Evolutionary conservation across 352 stramenopile genomes (phyloP), one percentile per base, ranked within the genome.

Genomic region (Peronospora destructor): DNA sequence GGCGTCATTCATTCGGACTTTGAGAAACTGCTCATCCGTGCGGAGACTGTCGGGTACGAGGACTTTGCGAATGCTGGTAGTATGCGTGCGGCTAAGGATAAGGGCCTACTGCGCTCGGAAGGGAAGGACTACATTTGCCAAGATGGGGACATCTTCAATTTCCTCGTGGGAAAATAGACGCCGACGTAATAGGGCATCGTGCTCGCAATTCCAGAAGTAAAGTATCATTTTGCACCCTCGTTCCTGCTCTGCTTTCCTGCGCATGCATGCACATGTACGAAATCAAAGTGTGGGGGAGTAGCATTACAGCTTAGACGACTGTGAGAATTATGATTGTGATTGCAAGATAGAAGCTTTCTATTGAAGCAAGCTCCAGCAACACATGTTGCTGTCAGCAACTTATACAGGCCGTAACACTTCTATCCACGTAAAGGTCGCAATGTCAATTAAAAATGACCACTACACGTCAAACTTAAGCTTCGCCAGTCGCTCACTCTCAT

Each of bases 71-170:
- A 83, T 33, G 77, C 82, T 32, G 95, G 95, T 3, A 91, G 73
- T 64, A 96, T 98, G 73, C 89, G 95, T 54, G 83, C 76, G 26
- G 92, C 91, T 2, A 99, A 98, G 72, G 86, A 96, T 38, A 74
- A 86, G 50, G 97, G 97, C 12, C 69, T 95, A 40, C 39, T 98
- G 42, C 76, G 95, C 35, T 84, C 84, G 38, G 96, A 99, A 74
- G 97, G 97, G 36, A 98, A 98, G 66, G 95, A 99, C 7, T 99
- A 99, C 70, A 67, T 98, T 42, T 96, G 98, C 41, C 78, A 98
- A 62, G 95, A 99, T 60, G 96, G 95, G 42, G 97, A 99, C 71
- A 91, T 99, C 26, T 98, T 99, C 59, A 87, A 98, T 49, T 99
- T 99, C 71, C 74, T 91, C 26, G 74, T 94, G 58, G 79, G 59